Evolutionary conservation across 345 rosid species (phyloP).

Genomic region (Citrus sinensis): DVS_A1.0 CM039164.1:1442501-1443000

Average conservation of each 20-base stretch:
- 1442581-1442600: background rate
- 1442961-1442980: background rate
- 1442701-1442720: background rate
- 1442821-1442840: no score
- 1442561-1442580: no score
- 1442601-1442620: no score
- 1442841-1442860: background rate
- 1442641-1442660: background rate
- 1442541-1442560: background rate
- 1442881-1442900: no score
- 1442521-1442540: background rate
- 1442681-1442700: background rate
- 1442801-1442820: background rate
- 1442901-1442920: background rate
- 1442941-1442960: background rate
- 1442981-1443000: background rate
- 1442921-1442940: slow-evolving; percentile 5
- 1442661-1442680: background rate
- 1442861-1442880: background rate
- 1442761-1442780: background rate
- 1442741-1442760: no score
- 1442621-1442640: background rate
- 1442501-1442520: no score
- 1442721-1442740: background rate
- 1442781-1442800: background rate